A percentile compares a stretch with the other conserved stretches of the same genome.
phyloP scores from a whole-genome alignment of 2,329 filamentous ascomycete genomes.

The Cladosporium sp. region DNA sequence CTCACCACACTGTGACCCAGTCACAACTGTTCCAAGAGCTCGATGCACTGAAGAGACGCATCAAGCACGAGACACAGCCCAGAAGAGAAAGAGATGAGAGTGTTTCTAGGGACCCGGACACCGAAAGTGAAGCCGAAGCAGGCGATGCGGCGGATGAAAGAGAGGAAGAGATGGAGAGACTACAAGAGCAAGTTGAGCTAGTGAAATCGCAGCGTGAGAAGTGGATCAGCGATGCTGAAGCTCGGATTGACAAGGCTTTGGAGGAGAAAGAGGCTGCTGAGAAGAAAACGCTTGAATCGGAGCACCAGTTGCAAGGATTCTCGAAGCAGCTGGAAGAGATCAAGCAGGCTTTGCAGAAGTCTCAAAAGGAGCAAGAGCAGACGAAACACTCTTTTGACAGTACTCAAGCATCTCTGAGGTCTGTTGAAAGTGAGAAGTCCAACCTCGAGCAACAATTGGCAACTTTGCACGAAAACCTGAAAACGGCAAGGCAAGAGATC shows the following conservation, averaged over 20 bases:
- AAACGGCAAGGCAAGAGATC: slow-evolving; percentile 15
- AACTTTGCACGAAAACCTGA: slow-evolving; percentile 13
- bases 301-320: slow-evolving; percentile 4
- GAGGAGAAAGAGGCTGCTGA: slow-evolving; percentile 28
- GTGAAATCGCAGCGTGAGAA: slow-evolving; percentile 25
- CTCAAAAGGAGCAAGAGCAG: slow-evolving; percentile 17
- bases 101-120: slow-evolving; percentile 19
- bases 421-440: slow-evolving; percentile 3
- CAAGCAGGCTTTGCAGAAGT: slow-evolving; percentile 4
- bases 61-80: slow-evolving; percentile 19
- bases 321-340: not conserved
- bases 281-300: slow-evolving; percentile 6
- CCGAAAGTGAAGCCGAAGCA: slow-evolving; percentile 22
- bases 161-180: slow-evolving; percentile 28
- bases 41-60: slow-evolving; percentile 27
- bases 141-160: slow-evolving; percentile 25
- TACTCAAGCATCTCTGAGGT: not conserved
- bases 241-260: slow-evolving; percentile 28
- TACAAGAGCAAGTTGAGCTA: slow-evolving; percentile 23
- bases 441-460: slow-evolving; percentile 4
- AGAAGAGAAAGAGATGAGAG: slow-evolving; percentile 5
- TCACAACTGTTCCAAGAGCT: slow-evolving; percentile 22
- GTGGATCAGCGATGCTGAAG: slow-evolving; percentile 32
- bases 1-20: slow-evolving; percentile 15
- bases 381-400: not conserved